Base-by-base conservation (phyloP, 768 basidiomycete species). In the Tylopilus plumbeoviolaceoides region DNA sequence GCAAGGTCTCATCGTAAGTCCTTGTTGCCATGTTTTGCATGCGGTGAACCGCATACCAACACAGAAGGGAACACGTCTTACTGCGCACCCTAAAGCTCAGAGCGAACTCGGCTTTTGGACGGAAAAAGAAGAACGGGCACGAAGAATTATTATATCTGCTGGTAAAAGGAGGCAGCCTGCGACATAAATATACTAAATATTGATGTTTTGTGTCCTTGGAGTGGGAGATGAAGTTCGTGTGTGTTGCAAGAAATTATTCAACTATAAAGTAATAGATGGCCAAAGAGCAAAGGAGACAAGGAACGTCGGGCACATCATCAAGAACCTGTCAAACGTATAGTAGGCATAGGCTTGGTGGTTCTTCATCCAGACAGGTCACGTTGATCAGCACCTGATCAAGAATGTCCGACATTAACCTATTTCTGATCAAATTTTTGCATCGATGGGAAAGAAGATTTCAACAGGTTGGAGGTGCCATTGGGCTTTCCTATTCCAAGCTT, bases 71-170 rank as follows among this genome's bases (percentile, higher is more conserved):
- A 81, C 84, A 1, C 83, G 82, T 41, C 75, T 83, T 41, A 84
- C 81, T 2, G 85, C 84, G 7, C 94, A 97, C 66, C 83, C 88
- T 2, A 91, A 91, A 66, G 78, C 87, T 1, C 94, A 95, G 64
- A 81, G 82, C 53, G 95, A 98, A 63, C 79, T 93, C 38, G 83
- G 82, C 5, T 92, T 85, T 68, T 97, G 93, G 89, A 79, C 87
- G 4, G 83, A 91, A 58, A 76, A 87, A 51, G 90, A 93, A 62
- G 93, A 94, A 63, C 85, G 90, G 59, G 83, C 89, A 33, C 74
- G 79, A 58, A 72, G 83, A 51, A 78, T 79, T 62, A 79, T 84
- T 36, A 69, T 83, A 51, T 65, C 74, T 36, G 65, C 66, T 1
- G 67, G 69, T 35, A 72, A 73, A 57, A 60, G 57, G 44, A 69